Base-by-base conservation (phyloP, 129 eudicot genomes). In the Flaveria trinervia region DNA sequence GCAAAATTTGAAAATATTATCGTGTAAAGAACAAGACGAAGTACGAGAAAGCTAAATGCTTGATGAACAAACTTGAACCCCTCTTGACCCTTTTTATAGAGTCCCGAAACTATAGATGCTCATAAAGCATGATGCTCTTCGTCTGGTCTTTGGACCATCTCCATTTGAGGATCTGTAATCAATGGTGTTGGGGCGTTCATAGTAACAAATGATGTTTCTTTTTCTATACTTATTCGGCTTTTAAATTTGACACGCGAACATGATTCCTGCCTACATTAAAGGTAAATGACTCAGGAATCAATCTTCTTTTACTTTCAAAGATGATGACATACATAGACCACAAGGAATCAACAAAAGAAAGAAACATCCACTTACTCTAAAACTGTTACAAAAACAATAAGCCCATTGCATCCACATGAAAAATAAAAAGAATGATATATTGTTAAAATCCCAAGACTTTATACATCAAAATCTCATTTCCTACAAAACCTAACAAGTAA, bases 211-310 rank as follows among this genome's bases (percentile, higher is more conserved):
- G 41, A 36, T 36, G 41, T 36, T 20, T 60, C 46, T 16, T 14
- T 33, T 14, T 79, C 33, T 33, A 13, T 46, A 79, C 54, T 67
- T 73, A 44, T 66, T 66, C 74, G 70, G 11, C 17, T 52, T 48
- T 30, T 23, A 65, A 55, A 20, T 46, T 45, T 13, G 9, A 3
- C 72, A 49, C 44, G 25, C 56, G 83, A 83, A 83, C 73, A 69
- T 48, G 86, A 83, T 83, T 79, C 85, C 74, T 46, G 23, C 11
- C 71, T 67, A 82, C 80, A 68, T 56, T 49, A 73, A 30, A 66
- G 10, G 65, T 52, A 50, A 62, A 65, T 76, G 67, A 76, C 71
- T 17, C 30, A 62, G 56, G 66, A 71, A 71, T 79, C 81, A 26
- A 44, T 43, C 30, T 69, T 68, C 6, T 64, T 36, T 52, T 56